phyloP scores from a whole-genome alignment of 108 stramenopile genomes.

The Epithemia pelagica region DNA sequence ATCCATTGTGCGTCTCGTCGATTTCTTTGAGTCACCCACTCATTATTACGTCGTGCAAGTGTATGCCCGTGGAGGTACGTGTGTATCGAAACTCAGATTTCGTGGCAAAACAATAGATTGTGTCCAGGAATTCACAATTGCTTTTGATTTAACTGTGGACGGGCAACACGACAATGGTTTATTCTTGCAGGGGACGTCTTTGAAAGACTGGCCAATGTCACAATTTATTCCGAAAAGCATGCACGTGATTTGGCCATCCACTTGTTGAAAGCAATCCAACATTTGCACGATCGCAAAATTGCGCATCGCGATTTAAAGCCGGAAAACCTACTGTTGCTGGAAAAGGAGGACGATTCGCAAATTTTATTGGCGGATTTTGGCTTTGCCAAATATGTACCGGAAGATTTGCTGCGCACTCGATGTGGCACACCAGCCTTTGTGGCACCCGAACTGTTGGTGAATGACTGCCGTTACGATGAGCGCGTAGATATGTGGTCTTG shows the following conservation, averaged over 20 bases:
- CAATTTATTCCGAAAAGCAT: conserved; percentile 77
- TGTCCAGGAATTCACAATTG: no score
- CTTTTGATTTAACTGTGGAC: no score
- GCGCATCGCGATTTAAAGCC: conserved; percentile 91
- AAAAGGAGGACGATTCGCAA: conserved; percentile 39
- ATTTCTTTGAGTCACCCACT: conserved; percentile 62
- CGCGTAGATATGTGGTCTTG: conserved; percentile 89
- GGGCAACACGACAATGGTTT: no score
- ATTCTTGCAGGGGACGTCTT: conserved; percentile 78
- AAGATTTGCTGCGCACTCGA: conserved; percentile 59
- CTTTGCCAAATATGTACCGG: conserved; percentile 65
- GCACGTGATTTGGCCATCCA: conserved; percentile 64
- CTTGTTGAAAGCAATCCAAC: conserved; percentile 62
- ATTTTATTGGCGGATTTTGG: conserved; percentile 92
- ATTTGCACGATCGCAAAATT: conserved; percentile 69
- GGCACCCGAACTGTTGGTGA: conserved; percentile 85
- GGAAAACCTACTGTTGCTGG: conserved; percentile 70
- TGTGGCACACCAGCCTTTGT: conserved; percentile 91
- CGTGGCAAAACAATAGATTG: no score
- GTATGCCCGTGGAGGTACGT: conserved; percentile 64
- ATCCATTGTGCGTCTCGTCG: conserved; percentile 64
- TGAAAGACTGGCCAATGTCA: conserved; percentile 66
- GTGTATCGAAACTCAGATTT: no score
- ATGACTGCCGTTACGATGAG: conserved; percentile 69
- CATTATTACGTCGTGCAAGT: conserved; percentile 79